Percentiles rank a stretch among this genome's conserved stretches.
phyloP scores from a whole-genome alignment of 805 yeast species.

The Wickerhamomyces pijperi region DNA sequence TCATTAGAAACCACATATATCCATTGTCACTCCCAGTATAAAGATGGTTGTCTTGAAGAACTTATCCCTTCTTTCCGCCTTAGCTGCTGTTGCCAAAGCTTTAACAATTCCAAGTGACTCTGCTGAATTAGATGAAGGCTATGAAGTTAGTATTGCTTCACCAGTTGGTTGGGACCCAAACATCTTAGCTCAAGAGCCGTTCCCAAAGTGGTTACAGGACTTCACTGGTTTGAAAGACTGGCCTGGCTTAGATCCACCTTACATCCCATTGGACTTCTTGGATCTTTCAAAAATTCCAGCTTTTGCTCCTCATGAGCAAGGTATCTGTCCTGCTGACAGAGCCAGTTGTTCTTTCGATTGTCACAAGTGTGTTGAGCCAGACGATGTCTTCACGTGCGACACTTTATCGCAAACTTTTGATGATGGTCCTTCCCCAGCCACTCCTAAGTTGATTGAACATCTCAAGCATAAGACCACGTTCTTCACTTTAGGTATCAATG shows the following conservation, averaged over 20 bases:
- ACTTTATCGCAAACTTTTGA: conserved; percentile 81
- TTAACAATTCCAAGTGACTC: neutral
- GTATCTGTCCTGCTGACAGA: conserved; percentile 45
- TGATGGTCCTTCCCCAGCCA: conserved; percentile 82
- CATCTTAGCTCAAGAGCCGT: conserved; percentile 27
- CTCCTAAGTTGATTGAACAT: conserved; percentile 45
- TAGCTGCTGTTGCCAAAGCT: neutral
- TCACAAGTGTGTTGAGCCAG: conserved; percentile 59
- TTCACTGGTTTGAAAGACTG: conserved; percentile 66
- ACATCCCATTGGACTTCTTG: conserved; percentile 67
- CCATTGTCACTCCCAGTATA: too few species aligned
- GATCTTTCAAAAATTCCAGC: conserved; percentile 43
- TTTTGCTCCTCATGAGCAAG: conserved; percentile 38
- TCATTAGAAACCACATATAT: too few species aligned
- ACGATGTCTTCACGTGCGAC: conserved; percentile 71
- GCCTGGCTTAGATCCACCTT: conserved; percentile 88
- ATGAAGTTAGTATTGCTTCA: conserved; percentile 2
- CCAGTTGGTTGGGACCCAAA: conserved; percentile 19
- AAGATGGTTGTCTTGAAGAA: neutral
- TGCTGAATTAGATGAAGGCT: neutral
- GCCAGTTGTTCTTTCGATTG: conserved; percentile 79
- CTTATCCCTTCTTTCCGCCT: neutral
- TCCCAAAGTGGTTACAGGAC: conserved; percentile 72
- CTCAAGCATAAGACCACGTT: conserved; percentile 58
- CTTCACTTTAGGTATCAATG: conserved; percentile 76